phyloP scores from a whole-genome alignment of 257 asterid genomes.

The Fraxinus americana region DNA sequence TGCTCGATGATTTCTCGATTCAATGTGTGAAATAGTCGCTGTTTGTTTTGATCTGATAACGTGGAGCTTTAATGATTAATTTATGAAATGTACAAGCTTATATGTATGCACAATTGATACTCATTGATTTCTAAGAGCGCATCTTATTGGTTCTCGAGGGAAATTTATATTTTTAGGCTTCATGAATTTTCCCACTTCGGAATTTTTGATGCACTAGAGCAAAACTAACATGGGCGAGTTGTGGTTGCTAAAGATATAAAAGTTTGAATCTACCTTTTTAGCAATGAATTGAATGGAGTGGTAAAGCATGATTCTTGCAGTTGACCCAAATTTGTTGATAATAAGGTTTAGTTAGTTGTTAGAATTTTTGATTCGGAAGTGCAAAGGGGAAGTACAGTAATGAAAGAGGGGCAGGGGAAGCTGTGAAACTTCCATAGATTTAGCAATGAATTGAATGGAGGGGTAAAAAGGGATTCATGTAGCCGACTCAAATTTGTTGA shows the following conservation, averaged over 20 bases:
- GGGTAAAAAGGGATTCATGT: background rate
- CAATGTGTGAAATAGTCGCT: background rate
- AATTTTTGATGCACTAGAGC: background rate
- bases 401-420: background rate
- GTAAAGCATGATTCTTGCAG: background rate
- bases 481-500: background rate
- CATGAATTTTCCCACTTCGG: background rate
- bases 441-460: background rate
- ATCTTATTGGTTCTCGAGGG: background rate
- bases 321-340: background rate
- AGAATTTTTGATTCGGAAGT: background rate
- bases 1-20: slow-evolving; percentile 5
- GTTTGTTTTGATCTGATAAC: background rate
- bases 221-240: background rate
- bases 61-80: background rate
- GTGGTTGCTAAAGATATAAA: background rate
- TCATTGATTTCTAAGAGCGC: background rate
- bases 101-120: background rate
- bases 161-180: background rate
- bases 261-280: background rate
- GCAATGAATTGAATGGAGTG: background rate
- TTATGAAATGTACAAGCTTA: background rate
- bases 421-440: background rate
- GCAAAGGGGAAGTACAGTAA: background rate
- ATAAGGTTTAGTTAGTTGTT: background rate